Conservation (phyloP, 1,284 basidiomycete genomes). For the Apiotrichum gamsii region DNA sequence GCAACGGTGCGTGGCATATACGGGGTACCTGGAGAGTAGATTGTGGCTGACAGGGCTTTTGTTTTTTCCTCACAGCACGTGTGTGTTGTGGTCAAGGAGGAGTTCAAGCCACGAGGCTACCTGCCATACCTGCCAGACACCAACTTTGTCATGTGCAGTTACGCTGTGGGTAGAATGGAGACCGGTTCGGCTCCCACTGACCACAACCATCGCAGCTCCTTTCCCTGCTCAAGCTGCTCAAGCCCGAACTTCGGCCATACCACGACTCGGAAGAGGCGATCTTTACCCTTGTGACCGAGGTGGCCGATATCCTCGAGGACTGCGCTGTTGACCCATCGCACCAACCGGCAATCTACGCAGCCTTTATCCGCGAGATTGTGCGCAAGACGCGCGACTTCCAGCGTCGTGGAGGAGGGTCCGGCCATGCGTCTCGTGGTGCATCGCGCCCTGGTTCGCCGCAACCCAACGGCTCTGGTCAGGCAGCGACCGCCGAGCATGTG, state of each 20-base stretch:
- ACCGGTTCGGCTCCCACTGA: too few species aligned
- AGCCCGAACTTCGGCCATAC: conserved; percentile 43
- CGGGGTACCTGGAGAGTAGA: too few species aligned
- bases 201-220: conserved; percentile 54
- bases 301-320: conserved; percentile 69
- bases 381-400: conserved; percentile 47
- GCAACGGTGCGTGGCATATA: conserved; percentile 52
- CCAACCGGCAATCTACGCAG: conserved; percentile 77
- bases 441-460: conserved; percentile 11
- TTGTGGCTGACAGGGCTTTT: too few species aligned
- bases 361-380: conserved; percentile 67
- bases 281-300: conserved; percentile 54
- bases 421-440: conserved; percentile 14
- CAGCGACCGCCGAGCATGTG: conserved; percentile 10
- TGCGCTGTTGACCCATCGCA: conserved; percentile 68
- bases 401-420: conserved; percentile 11
- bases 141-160: conserved; percentile 83
- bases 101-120: conserved; percentile 66
- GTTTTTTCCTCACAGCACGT: too few species aligned
- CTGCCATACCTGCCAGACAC: conserved; percentile 84
- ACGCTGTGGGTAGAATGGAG: conserved; percentile 53
- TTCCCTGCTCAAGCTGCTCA: conserved; percentile 71
- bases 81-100: conserved; percentile 52
- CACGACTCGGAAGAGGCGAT: conserved; percentile 38
- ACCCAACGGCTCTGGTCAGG: conserved; percentile 1